Evolutionary conservation across 768 basidiomycete genomes (phyloP).

Genomic region (Mycena filopes): DNA sequence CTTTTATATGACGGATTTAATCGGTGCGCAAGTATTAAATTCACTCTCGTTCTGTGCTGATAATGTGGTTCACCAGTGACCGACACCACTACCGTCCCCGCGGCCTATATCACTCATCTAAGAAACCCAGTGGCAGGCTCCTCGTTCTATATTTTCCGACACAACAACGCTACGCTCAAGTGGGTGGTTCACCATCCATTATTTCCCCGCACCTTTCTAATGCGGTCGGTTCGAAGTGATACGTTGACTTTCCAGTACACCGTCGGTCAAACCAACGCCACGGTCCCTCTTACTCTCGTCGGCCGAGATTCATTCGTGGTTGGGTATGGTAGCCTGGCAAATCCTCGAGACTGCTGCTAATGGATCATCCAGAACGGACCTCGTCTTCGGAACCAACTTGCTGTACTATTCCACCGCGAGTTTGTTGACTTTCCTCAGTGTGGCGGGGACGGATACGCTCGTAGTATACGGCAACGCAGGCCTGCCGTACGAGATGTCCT

Average conservation of each 20-base stretch:
- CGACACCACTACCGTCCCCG: constrained; percentile 36
- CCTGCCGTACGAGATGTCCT: constrained; percentile 49
- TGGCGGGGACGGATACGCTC: constrained; percentile 53
- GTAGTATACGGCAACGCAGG: constrained; percentile 51
- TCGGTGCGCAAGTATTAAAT: constrained; percentile 46
- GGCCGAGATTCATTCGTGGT: constrained; percentile 67
- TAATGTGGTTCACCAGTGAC: constrained; percentile 28
- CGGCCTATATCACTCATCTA: constrained; percentile 56
- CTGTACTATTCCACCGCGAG: constrained; percentile 66
- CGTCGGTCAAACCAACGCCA: constrained; percentile 40
- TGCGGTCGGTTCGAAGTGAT: constrained; percentile 1
- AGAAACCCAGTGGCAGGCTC: constrained; percentile 59
- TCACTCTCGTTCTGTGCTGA: constrained; percentile 40
- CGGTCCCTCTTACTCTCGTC: constrained; percentile 50
- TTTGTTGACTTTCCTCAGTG: constrained; percentile 57
- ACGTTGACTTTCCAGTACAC: constrained; percentile 22
- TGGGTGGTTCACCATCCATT: constrained; percentile 36
- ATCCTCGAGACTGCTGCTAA: neutral
- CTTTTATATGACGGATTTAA: constrained; percentile 65
- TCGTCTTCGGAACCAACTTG: constrained; percentile 58
- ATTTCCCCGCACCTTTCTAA: neutral
- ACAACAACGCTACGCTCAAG: constrained; percentile 59
- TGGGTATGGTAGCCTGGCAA: constrained; percentile 38
- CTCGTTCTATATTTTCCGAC: constrained; percentile 64
- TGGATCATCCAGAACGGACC: constrained; percentile 50